Evolutionary conservation across 352 stramenopile genomes (phyloP).

Genomic region (Thraustotheca clavata): DNA sequence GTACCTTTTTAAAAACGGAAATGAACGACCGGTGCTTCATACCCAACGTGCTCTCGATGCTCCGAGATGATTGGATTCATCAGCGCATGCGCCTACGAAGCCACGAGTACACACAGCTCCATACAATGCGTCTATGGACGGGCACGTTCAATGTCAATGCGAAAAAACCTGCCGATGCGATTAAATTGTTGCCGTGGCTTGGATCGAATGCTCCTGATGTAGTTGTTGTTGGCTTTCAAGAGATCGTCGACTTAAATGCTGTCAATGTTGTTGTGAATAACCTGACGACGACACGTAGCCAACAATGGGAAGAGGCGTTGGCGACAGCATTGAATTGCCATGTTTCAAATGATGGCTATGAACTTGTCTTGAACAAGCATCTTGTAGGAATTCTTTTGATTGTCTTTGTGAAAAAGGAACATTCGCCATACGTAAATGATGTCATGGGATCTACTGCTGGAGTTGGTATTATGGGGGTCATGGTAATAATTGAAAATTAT

Average conservation of each 20-base stretch:
- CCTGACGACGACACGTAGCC: conserved; percentile 85
- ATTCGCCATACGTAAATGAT: conserved; percentile 74
- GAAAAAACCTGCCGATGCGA: conserved; percentile 88
- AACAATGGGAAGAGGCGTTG: conserved; percentile 88
- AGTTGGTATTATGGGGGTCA: conserved; percentile 98
- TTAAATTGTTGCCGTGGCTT: conserved; percentile 64
- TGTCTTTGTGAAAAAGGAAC: conserved; percentile 89
- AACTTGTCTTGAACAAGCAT: conserved; percentile 83
- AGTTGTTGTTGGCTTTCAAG: conserved; percentile 89
- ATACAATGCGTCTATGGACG: conserved; percentile 45
- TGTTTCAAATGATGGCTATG: conserved; percentile 39
- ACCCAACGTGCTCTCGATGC: conserved; percentile 74
- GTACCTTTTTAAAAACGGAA: not conserved
- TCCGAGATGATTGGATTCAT: conserved; percentile 83
- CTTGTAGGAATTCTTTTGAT: conserved; percentile 96
- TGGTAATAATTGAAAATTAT: conserved; percentile 32
- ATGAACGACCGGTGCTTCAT: conserved; percentile 66
- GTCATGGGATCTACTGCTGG: conserved; percentile 87
- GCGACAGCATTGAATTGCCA: conserved; percentile 84
- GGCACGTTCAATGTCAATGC: conserved; percentile 99
- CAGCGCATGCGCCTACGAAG: conserved; percentile 58
- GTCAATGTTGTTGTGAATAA: conserved; percentile 98
- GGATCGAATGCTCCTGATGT: conserved; percentile 34
- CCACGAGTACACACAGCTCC: conserved; percentile 54
- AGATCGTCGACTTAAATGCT: conserved; percentile 99